Conservation (phyloP, 768 basidiomycete species). For the Leccinellum luteum region DNA sequence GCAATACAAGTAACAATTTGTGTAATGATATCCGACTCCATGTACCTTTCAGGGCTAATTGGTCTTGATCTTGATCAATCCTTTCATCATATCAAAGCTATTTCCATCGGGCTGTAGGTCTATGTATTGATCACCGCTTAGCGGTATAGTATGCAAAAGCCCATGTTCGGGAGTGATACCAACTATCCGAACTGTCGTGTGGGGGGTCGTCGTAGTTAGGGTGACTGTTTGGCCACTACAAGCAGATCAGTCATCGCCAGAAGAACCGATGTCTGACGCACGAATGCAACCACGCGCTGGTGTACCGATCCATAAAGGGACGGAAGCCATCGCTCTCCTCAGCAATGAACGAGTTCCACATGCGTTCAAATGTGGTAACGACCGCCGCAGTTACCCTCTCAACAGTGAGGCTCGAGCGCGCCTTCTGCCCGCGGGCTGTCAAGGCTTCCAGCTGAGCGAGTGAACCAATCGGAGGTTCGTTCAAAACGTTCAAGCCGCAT, state of each 20-base stretch:
- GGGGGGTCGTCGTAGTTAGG: constrained; percentile 73
- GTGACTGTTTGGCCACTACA: constrained; percentile 79
- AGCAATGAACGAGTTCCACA: constrained; percentile 72
- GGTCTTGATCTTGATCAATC: constrained; percentile 53
- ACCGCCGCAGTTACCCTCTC: constrained; percentile 77
- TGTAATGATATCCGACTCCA: neutral
- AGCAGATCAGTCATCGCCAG: neutral
- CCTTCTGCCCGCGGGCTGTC: neutral
- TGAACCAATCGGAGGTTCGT: constrained; percentile 78
- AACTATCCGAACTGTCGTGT: constrained; percentile 66
- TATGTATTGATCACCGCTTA: constrained; percentile 48
- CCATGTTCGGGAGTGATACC: constrained; percentile 90
- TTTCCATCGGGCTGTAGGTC: constrained; percentile 98
- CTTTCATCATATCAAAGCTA: constrained; percentile 92
- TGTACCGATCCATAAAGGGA: constrained; percentile 78
- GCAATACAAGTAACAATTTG: neutral
- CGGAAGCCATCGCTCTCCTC: constrained; percentile 60
- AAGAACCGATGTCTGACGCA: constrained; percentile 40
- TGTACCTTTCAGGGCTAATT: constrained; percentile 2
- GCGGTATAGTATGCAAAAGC: constrained; percentile 72
- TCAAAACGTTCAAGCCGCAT: constrained; percentile 85
- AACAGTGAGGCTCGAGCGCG: constrained; percentile 45
- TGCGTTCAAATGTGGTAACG: constrained; percentile 68
- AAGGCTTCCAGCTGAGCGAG: constrained; percentile 63
- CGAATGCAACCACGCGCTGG: constrained; percentile 88